Base-by-base conservation (phyloP, 495 filamentous ascomycete genomes). In the Ramalina peruviana region DNA sequence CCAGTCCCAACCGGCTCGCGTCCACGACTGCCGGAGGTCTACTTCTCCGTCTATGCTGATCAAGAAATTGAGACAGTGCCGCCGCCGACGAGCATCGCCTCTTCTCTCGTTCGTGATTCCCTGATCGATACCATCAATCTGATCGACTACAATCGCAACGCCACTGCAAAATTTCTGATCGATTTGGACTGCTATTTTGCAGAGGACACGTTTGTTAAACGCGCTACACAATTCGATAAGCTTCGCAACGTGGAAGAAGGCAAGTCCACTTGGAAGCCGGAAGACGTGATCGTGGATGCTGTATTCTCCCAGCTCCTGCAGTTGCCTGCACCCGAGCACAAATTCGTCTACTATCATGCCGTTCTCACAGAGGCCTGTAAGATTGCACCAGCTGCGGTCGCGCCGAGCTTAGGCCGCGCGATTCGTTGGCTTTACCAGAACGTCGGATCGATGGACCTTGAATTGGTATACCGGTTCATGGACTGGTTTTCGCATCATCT, bases 401-500 rank as follows among this genome's bases (percentile, higher is more conserved):
- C 92, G n/a, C 92, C 92, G 0, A 90, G 85, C 61, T 67, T 99
- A 20, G 92, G 92, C 17, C 78, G 92, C 63, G 92, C 93, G 13
- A 99, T 99, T 56, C 79, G 92, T 19, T 93, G 83, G 61, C 69
- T 95, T 47, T 97, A 95, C 65, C 76, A 81, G 39, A 85, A 80
- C 53, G 63, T 86, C 6, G 81, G 88, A 53, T 72, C 72, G 3
- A 80, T 97, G 69, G 92, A 99, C 58, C 64, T 93, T 38, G 93
- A 99, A 66, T 67, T 99, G 36, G 74, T 68, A 50, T 81, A 85
- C 62, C 80, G 92, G 15, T 97, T 96, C 67, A 71, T 93, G 60
- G 92, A 97, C 62, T 99, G 92, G 92, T 99, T 99, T 59, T 75
- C 89, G 13, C 93, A 99, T 60, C 92, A 99, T 69, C 63, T 99